Conservation (phyloP, 2,329 filamentous ascomycete genomes). For the Neoascochyta sp. region DNA sequence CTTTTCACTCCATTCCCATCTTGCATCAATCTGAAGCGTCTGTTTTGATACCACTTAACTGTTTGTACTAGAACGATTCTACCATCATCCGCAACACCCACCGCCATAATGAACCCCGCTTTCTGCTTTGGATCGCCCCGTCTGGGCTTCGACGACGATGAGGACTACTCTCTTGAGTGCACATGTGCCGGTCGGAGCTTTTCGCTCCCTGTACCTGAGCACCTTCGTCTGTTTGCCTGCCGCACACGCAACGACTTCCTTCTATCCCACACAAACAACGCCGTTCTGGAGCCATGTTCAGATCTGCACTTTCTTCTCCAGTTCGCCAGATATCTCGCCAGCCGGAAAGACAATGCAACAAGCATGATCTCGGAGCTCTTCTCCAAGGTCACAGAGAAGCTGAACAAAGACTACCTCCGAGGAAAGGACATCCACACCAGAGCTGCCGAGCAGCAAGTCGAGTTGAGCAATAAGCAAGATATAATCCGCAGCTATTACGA, state of each 20-base stretch:
- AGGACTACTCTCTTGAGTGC: too few relatives aligned
- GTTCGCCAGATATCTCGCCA: slow-evolving; percentile 9
- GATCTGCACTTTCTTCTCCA: slow-evolving; percentile 9
- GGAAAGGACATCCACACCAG: slow-evolving; percentile 11
- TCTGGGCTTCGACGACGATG: too few relatives aligned
- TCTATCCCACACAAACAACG: slow-evolving; percentile 5
- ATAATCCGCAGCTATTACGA: slow-evolving; percentile 14
- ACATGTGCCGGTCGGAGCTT: too few relatives aligned
- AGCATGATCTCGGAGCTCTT: slow-evolving; percentile 11
- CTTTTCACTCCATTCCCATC: too few relatives aligned
- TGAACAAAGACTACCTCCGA: slow-evolving; percentile 7
- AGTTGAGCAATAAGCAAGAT: slow-evolving; percentile 7
- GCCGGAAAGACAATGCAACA: slow-evolving; percentile 8
- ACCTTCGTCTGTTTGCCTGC: slow-evolving; percentile 8
- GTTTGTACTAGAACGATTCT: too few relatives aligned
- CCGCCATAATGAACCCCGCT: too few relatives aligned
- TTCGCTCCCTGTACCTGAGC: too few relatives aligned
- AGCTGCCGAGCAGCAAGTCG: slow-evolving; percentile 7
- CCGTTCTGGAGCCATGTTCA: slow-evolving; percentile 9
- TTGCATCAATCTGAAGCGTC: too few relatives aligned
- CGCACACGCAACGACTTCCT: slow-evolving; percentile 12
- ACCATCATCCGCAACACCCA: too few relatives aligned
- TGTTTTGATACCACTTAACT: too few relatives aligned
- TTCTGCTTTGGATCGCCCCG: too few relatives aligned
- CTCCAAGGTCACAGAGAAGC: slow-evolving; percentile 9